Conservation (phyloP, 257 asterid genomes). For the Solanum rostratum region DNA sequence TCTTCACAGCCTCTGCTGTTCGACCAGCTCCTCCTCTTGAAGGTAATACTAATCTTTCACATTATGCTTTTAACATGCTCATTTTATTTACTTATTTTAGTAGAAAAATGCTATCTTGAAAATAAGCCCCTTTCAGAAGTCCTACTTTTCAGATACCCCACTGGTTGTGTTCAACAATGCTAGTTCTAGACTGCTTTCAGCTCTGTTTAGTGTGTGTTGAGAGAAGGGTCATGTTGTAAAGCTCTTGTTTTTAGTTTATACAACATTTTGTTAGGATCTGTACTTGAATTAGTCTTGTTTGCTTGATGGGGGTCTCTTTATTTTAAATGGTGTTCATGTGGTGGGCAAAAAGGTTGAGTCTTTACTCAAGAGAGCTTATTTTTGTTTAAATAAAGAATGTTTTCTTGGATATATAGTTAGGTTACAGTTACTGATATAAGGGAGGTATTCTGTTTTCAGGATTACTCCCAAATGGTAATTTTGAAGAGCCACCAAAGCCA, state of each 20-base stretch:
- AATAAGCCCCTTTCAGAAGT: neutral
- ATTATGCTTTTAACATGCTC: neutral
- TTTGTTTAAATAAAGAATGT: neutral
- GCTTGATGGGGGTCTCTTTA: neutral
- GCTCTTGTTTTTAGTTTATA: neutral
- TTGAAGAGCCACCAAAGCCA: conserved; percentile 59
- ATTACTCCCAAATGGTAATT: conserved; percentile 69
- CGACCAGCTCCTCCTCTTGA: conserved; percentile 42
- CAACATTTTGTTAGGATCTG: neutral
- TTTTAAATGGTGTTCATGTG: neutral
- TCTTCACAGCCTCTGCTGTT: conserved; percentile 27
- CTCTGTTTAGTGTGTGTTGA: neutral
- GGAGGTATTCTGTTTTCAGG: conserved; percentile 27
- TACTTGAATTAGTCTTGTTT: neutral
- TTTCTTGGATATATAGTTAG: neutral
- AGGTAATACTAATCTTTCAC: conserved; percentile 23
- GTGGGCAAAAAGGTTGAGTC: neutral
- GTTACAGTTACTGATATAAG: neutral
- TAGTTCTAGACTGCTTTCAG: neutral
- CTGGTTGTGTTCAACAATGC: neutral
- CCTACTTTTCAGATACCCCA: neutral
- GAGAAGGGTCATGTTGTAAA: neutral
- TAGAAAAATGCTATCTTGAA: neutral
- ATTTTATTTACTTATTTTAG: neutral
- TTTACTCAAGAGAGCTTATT: neutral